phyloP scores from a whole-genome alignment of 1,284 basidiomycete species.

The Leccinum discolor region DNA sequence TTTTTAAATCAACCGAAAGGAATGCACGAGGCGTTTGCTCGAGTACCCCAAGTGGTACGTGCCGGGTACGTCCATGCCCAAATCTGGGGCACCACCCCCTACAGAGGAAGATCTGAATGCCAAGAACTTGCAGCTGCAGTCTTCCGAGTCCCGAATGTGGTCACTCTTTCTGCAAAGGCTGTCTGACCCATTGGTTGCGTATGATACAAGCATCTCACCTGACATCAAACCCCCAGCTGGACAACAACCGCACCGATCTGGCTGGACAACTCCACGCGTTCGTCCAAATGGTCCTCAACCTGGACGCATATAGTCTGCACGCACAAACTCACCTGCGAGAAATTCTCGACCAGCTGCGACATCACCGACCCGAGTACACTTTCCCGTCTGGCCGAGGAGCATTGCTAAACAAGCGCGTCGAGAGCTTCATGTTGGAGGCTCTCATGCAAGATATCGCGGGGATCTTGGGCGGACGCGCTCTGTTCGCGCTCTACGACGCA shows the following conservation, averaged over 20 bases:
- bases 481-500: no score
- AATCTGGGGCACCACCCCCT: slow-evolving; percentile 46
- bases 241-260: no score
- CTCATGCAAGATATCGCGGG: no score
- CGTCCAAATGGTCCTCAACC: no score
- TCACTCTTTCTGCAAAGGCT: slow-evolving; percentile 41
- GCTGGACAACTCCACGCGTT: no score
- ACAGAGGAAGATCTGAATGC: slow-evolving; percentile 50
- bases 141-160: slow-evolving; percentile 45
- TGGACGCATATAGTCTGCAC: slow-evolving; percentile 12
- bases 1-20: slow-evolving; percentile 96
- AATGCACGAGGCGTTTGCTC: slow-evolving; percentile 78
- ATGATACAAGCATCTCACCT: no score
- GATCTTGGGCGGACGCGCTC: no score
- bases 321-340: slow-evolving; percentile 24
- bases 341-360: slow-evolving; percentile 21
- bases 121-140: slow-evolving; percentile 30
- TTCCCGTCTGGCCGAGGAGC: no score
- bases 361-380: slow-evolving; percentile 45
- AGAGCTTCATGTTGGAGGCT: no score
- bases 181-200: no score
- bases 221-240: no score
- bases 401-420: no score
- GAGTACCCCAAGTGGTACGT: slow-evolving; percentile 73
- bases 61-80: slow-evolving; percentile 82